Conservation (phyloP, 345 rosid genomes). For the Lumnitzera racemosa region DNA sequence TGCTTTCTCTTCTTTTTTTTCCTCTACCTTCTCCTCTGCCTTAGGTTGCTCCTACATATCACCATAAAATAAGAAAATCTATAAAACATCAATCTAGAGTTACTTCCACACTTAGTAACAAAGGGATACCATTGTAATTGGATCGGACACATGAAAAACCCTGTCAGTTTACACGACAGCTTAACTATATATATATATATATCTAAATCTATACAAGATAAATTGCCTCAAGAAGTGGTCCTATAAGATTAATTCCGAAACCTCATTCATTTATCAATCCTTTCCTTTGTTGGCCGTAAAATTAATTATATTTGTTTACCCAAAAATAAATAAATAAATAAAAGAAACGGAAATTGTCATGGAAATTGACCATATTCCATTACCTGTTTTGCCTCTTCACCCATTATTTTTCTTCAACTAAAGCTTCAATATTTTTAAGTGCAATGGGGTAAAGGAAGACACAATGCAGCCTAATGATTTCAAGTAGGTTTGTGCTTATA, state of each 20-base stretch:
- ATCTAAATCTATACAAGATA: too few species aligned
- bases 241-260: too few species aligned
- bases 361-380: neutral
- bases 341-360: neutral
- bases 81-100: neutral
- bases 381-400: slow-evolving; percentile 74
- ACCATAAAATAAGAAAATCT: neutral
- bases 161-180: too few species aligned
- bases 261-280: neutral
- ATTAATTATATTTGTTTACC: too few species aligned
- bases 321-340: too few species aligned
- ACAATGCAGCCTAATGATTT: too few species aligned
- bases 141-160: too few species aligned
- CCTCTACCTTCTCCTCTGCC: slow-evolving; percentile 41
- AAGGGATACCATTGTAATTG: neutral
- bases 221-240: too few species aligned
- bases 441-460: neutral
- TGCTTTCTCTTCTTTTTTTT: slow-evolving; percentile 25
- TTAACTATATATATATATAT: too few species aligned
- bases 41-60: slow-evolving; percentile 11
- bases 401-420: slow-evolving; percentile 30
- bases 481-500: too few species aligned
- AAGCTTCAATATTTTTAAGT: neutral
- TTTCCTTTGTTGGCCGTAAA: too few species aligned
- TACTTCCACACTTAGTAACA: neutral